Evolutionary conservation across 495 filamentous ascomycete species (phyloP).

Genomic region (Hypoxylon intermedium): DNA sequence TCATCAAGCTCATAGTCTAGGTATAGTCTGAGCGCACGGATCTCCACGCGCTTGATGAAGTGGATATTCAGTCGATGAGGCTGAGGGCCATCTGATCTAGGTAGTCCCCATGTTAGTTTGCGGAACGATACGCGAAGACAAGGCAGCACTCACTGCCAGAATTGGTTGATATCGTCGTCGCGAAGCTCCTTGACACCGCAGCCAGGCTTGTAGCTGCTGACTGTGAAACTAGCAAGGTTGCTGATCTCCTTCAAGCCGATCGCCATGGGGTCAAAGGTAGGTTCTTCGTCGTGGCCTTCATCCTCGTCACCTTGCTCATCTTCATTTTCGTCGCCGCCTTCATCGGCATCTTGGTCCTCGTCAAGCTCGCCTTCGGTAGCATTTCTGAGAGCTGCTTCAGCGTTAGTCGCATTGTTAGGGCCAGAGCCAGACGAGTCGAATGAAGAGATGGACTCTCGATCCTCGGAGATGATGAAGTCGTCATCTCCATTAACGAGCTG

Average conservation of each 20-base stretch:
- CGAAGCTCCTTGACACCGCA: constrained; percentile 87
- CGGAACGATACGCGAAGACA: neutral
- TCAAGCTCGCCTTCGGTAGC: constrained; percentile 2
- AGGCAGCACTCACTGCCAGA: constrained; percentile 76
- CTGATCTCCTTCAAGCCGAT: constrained; percentile 85
- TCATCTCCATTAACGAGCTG: neutral
- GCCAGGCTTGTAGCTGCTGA: constrained; percentile 88
- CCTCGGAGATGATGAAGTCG: no score
- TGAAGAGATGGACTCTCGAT: neutral
- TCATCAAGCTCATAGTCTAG: constrained; percentile 92
- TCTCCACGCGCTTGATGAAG: constrained; percentile 90
- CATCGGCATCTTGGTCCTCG: constrained; percentile 4
- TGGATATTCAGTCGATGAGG: constrained; percentile 93
- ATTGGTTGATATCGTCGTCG: constrained; percentile 75
- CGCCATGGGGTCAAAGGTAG: constrained; percentile 52
- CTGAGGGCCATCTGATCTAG: constrained; percentile 88
- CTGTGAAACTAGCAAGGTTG: constrained; percentile 91
- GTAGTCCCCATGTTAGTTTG: constrained; percentile 18
- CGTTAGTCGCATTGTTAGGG: neutral
- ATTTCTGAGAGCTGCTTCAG: neutral
- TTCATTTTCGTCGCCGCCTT: constrained; percentile 15
- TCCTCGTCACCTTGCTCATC: constrained; percentile 35
- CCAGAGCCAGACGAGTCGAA: neutral
- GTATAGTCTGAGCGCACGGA: constrained; percentile 82
- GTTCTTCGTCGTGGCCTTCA: constrained; percentile 25